Percentiles rank a stretch among this genome's conserved stretches.
phyloP scores from a whole-genome alignment of 805 yeast genomes.

The Yarrowia sp. region DNA sequence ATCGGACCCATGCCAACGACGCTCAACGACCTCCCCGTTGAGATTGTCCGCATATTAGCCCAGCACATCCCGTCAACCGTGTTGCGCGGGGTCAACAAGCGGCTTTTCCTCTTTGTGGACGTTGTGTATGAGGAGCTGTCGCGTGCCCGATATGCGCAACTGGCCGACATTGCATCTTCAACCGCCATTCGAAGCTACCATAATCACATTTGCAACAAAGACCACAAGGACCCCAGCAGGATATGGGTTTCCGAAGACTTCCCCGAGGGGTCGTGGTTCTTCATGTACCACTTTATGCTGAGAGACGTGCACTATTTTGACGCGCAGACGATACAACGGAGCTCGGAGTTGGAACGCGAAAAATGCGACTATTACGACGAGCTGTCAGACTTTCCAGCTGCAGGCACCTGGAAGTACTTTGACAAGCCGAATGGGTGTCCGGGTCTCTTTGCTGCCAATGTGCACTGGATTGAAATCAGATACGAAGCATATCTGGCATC shows the following conservation, averaged over 20 bases:
- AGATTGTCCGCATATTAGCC: constrained; percentile 25
- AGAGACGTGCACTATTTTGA: constrained; percentile 19
- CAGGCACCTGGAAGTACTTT: constrained; percentile 25
- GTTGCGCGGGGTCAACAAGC: constrained; percentile 14
- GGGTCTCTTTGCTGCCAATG: constrained; percentile 12
- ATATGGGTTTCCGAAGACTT: not conserved
- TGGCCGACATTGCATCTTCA: not conserved
- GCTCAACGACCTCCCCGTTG: constrained; percentile 27
- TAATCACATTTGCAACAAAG: not conserved
- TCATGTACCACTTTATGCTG: constrained; percentile 24
- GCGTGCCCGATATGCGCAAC: constrained; percentile 13
- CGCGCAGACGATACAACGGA: constrained; percentile 14
- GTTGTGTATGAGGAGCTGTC: constrained; percentile 15
- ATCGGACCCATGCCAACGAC: constrained; percentile 15
- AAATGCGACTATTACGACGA: constrained; percentile 10
- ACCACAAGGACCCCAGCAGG: not conserved
- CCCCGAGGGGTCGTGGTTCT: constrained; percentile 17
- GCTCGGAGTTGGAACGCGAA: constrained; percentile 13
- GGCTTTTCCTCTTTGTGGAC: constrained; percentile 19
- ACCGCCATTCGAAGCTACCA: constrained; percentile 4
- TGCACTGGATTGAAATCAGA: constrained; percentile 23
- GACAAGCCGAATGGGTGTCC: constrained; percentile 17
- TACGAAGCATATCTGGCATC: constrained; percentile 10
- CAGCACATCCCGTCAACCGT: not conserved
- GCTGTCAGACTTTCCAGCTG: constrained; percentile 19